These are phyloP conservation scores for Neonectria magnoliae DNA, from an alignment of 2,329 filamentous ascomycete genomes.

Conservation along the genomic window DNA sequence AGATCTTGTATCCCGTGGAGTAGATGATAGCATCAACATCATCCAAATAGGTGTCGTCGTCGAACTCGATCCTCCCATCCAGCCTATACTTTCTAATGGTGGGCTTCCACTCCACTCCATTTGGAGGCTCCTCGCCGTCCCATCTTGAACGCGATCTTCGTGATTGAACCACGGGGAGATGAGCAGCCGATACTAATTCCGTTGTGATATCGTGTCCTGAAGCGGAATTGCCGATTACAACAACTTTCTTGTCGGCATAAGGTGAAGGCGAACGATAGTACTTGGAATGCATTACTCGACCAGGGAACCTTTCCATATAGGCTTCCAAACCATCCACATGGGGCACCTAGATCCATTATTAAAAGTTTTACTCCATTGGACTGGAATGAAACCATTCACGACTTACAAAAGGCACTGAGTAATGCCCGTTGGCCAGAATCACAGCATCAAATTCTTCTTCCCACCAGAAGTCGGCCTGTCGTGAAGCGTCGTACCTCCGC, in stretches of 20 bases:
- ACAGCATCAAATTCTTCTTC: conserved; percentile 60
- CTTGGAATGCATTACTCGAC: conserved; percentile 57
- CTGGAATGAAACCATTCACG: not conserved
- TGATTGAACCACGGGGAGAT: conserved; percentile 61
- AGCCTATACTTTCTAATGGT: conserved; percentile 56
- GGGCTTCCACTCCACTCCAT: conserved; percentile 64
- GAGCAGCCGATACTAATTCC: conserved; percentile 50
- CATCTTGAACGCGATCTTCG: conserved; percentile 59
- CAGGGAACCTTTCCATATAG: conserved; percentile 52
- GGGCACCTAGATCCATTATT: conserved; percentile 50
- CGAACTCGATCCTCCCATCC: conserved; percentile 56
- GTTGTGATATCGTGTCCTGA: conserved; percentile 54
- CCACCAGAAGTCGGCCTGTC: conserved; percentile 63
- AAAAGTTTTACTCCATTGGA: not conserved
- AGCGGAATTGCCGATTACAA: conserved; percentile 57
- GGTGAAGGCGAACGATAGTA: conserved; percentile 52
- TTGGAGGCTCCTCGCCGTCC: conserved; percentile 59
- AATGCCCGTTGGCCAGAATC: conserved; percentile 56
- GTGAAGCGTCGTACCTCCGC: conserved; percentile 55
- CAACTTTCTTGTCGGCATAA: conserved; percentile 47
- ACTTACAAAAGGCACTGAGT: conserved; percentile 57
- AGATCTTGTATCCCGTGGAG: conserved; percentile 55
- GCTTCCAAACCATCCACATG: conserved; percentile 55
- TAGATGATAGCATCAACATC: conserved; percentile 54
- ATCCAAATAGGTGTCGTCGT: conserved; percentile 48